phyloP scores from a whole-genome alignment of 2,329 filamentous ascomycete species.

The Epichloe bromicola region DNA sequence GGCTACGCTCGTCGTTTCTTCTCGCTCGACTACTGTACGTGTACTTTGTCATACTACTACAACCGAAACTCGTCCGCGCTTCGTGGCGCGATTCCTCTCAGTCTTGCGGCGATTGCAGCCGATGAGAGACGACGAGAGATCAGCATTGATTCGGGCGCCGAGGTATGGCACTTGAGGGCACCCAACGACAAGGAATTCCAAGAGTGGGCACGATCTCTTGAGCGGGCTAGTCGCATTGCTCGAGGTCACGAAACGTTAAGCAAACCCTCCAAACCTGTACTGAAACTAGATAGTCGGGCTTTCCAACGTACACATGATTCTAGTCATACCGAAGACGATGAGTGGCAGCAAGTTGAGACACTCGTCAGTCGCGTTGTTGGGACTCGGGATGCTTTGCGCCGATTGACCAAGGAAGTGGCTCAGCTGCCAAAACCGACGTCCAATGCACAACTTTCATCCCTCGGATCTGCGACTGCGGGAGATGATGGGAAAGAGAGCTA shows the following conservation, averaged over 20 bases:
- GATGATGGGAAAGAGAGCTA: conserved; percentile 34
- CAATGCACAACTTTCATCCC: conserved; percentile 26
- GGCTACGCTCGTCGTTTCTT: conserved; percentile 91
- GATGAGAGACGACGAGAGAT: conserved; percentile 85
- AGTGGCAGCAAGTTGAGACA: conserved; percentile 79
- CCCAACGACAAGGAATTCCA: conserved; percentile 73
- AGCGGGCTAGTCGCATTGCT: conserved; percentile 61
- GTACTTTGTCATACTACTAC: conserved; percentile 91
- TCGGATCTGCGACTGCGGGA: conserved; percentile 21
- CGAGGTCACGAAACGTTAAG: conserved; percentile 34
- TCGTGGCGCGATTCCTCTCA: conserved; percentile 82
- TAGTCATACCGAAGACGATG: conserved; percentile 51
- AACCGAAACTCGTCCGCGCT: conserved; percentile 87
- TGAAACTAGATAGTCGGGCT: conserved; percentile 16
- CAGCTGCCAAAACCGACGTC: conserved; percentile 24
- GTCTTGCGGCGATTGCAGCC: conserved; percentile 78
- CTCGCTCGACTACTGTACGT: conserved; percentile 87
- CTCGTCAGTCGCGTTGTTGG: conserved; percentile 78
- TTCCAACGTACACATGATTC: conserved; percentile 17
- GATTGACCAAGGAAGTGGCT: conserved; percentile 75
- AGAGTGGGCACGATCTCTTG: conserved; percentile 75
- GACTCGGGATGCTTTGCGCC: conserved; percentile 75
- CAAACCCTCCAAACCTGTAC: conserved; percentile 13
- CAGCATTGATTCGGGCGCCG: conserved; percentile 89
- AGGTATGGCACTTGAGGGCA: conserved; percentile 89